A percentile compares a stretch with the other conserved stretches of the same genome.
phyloP scores from a whole-genome alignment of 768 basidiomycete genomes.

The Phaeotremella fagi region DNA sequence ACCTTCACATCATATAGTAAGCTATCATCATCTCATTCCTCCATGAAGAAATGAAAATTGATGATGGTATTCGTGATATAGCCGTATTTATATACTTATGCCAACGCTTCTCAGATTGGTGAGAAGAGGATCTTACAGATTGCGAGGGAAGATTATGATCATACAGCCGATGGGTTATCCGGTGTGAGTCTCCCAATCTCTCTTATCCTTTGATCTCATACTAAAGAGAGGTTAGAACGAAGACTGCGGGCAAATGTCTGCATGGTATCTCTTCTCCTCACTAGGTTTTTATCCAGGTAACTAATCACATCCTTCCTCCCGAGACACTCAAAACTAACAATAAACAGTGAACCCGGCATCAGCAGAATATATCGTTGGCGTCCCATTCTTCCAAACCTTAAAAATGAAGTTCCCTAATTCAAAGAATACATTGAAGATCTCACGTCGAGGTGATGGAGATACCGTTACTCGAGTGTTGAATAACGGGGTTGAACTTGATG shows the following conservation, averaged over 20 bases:
- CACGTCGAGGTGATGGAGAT: conserved; percentile 61
- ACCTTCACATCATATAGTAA: conserved; percentile 73
- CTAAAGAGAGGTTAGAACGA: conserved; percentile 59
- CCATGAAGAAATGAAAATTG: neutral
- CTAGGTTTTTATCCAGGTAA: conserved; percentile 69
- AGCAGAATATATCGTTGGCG: conserved; percentile 67
- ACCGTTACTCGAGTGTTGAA: too few species aligned
- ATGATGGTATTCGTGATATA: neutral
- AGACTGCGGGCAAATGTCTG: conserved; percentile 86
- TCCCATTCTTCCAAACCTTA: conserved; percentile 58
- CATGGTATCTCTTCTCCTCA: conserved; percentile 78
- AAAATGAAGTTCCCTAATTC: conserved; percentile 57
- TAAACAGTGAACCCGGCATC: conserved; percentile 68
- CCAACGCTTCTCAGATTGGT: conserved; percentile 64
- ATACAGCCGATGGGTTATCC: conserved; percentile 64
- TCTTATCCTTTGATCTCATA: neutral
- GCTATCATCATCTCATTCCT: neutral
- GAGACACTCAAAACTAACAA: neutral
- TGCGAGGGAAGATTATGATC: conserved; percentile 62
- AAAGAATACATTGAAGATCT: conserved; percentile 52
- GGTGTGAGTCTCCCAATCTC: conserved; percentile 54
- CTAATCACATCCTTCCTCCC: neutral
- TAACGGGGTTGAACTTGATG: conserved; percentile 52
- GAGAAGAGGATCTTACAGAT: conserved; percentile 69
- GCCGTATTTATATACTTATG: conserved; percentile 72